Base-by-base conservation (phyloP, 495 filamentous ascomycete genomes). In the Aspergillus asperescens region DNA sequence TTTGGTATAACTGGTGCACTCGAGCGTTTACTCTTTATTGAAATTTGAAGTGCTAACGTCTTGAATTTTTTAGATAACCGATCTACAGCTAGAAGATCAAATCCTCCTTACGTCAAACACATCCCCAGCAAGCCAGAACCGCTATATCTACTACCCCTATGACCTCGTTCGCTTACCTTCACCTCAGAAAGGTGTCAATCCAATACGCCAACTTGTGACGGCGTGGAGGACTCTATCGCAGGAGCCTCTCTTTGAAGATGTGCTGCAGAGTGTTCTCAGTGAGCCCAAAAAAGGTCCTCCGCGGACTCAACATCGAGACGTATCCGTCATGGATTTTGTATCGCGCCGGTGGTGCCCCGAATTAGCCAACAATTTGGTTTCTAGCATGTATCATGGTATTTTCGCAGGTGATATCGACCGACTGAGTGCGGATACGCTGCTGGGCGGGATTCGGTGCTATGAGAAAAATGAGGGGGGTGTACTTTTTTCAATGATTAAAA, bases 61-160 rank as follows among this genome's bases (percentile, higher is more conserved):
- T 10, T 24, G 34, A 24, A 41, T 38, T 52, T 3, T 31, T 40
- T 54, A 94, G 90, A 71, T 93, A 40, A 57, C 70, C 28, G 73
- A 81, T 9, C 69, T 96, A 15, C 75, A 67, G 10, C 66, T 98
- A 40, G 58, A 73, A 15, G 60, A 82, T 39, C 74, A 89, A 52
- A 54, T 93, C n/a, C 57, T 88, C n/a, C 63, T 74, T 32, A 82
- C 78, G 6, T 54, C 62, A 20, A 80, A 74, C 44, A 62, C 58
- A 25, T 72, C 73, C 1, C 72, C 71, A 0, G 77, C 77, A 5
- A 74, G 81, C 10, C 62, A 62, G 46, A 84, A 85, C 55, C 85
- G 89, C n/a, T 98, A 79, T 64, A 78, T 98, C 43, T 97, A 95
- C 76, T 96, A 94, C 59, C 89, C 90, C 4, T 87, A 96, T 62